A percentile compares a stretch with the other conserved stretches of the same genome.
These are phyloP conservation scores for Marvania coccoides DNA, from an alignment of 139 green algal species.

Conservation along the genomic window DNA sequence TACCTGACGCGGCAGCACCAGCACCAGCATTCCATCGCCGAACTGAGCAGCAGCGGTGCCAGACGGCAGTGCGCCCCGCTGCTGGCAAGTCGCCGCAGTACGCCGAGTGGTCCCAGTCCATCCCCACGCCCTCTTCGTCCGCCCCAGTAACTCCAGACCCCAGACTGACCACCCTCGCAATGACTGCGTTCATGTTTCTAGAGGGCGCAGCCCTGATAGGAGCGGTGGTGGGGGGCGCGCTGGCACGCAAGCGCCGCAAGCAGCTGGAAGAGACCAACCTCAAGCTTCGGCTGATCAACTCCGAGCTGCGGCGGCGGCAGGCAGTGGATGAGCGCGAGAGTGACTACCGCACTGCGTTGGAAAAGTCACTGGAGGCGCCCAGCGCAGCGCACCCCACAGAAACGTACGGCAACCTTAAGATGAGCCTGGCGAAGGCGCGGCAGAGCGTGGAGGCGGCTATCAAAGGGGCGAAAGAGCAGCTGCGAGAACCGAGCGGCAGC, in stretches of 20 bases:
- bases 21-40: too few species aligned
- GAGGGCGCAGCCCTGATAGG: constrained; percentile 32
- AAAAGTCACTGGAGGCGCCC: constrained; percentile 15
- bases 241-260: constrained; percentile 21
- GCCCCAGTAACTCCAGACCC: too few species aligned
- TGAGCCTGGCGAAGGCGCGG: constrained; percentile 24
- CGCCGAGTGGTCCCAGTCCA: too few species aligned
- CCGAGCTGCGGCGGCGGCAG: constrained; percentile 19
- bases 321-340: not conserved
- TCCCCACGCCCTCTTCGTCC: too few species aligned
- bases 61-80: not conserved
- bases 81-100: too few species aligned
- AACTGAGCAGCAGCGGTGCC: not conserved
- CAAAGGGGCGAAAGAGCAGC: not conserved
- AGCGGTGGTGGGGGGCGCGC: constrained; percentile 24
- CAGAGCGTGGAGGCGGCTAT: not conserved
- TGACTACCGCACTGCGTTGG: constrained; percentile 10
- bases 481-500: constrained; percentile 4
- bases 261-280: constrained; percentile 29
- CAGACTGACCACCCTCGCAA: not conserved
- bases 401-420: constrained; percentile 11
- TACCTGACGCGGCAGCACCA: not conserved
- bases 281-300: constrained; percentile 39
- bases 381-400: constrained; percentile 31
- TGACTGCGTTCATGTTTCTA: not conserved